A percentile compares a stretch with the other conserved stretches of the same genome.
These are phyloP conservation scores for Syzygium jambos DNA, from an alignment of 345 rosid genomes.

Conservation along the genomic window DNA sequence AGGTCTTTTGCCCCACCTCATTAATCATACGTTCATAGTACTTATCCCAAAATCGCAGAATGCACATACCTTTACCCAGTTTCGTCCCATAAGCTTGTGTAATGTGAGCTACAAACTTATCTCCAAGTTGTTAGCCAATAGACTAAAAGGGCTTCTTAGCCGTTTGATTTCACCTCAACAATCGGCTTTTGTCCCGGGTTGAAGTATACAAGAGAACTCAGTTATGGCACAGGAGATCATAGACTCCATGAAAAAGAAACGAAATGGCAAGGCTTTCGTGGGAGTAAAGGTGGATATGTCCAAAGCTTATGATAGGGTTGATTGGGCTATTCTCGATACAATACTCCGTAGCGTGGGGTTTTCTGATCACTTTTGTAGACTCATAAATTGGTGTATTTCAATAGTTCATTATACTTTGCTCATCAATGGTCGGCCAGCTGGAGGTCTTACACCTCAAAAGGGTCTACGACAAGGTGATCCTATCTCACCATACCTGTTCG, in stretches of 20 bases:
- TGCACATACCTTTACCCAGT: neutral
- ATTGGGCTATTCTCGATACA: neutral
- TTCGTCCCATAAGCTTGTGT: neutral
- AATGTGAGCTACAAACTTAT: neutral
- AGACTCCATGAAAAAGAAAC: neutral
- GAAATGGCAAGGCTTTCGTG: neutral
- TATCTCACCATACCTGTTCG: neutral
- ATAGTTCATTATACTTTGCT: neutral
- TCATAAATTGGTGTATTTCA: neutral
- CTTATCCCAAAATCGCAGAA: neutral
- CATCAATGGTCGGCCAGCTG: fast-evolving
- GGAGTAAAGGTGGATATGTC: neutral
- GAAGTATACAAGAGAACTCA: neutral
- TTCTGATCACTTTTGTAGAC: neutral
- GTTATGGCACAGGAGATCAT: neutral
- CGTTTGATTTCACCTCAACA: neutral
- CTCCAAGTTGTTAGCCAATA: neutral
- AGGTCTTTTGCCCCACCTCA: neutral
- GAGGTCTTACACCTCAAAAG: neutral
- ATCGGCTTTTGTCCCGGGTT: neutral
- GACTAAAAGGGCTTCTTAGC: neutral
- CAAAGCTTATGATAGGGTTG: neutral
- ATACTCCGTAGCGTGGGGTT: neutral
- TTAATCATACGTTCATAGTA: neutral
- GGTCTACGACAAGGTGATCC: neutral